These are phyloP conservation scores for Yarrowia sp. DNA, from an alignment of 805 yeast species.

Conservation along the genomic window DNA sequence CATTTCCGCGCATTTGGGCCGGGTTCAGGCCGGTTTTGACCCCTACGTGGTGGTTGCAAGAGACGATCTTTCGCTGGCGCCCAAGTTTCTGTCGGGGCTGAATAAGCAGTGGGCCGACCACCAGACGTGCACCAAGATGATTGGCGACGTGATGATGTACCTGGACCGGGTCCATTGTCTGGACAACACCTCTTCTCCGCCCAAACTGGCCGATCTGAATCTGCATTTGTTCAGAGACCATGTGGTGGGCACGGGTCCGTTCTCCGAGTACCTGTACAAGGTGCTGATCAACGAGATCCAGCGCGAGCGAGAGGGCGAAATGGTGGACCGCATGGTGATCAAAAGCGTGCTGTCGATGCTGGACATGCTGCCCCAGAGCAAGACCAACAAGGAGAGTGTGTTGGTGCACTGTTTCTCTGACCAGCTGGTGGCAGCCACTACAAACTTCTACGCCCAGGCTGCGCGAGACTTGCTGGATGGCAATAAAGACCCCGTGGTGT, in stretches of 20 bases:
- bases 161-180: constrained; percentile 82
- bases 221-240: constrained; percentile 68
- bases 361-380: constrained; percentile 58
- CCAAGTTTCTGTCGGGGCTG: constrained; percentile 50
- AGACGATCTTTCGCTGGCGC: constrained; percentile 13
- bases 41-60: constrained; percentile 4
- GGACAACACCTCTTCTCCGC: constrained; percentile 65
- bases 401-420: constrained; percentile 75
- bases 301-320: constrained; percentile 62
- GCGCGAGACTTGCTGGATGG: constrained; percentile 56
- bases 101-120: constrained; percentile 73
- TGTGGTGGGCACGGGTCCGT: constrained; percentile 59
- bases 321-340: constrained; percentile 64
- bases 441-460: constrained; percentile 59
- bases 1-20: constrained; percentile 54
- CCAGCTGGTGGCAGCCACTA: constrained; percentile 60
- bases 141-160: constrained; percentile 85
- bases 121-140: constrained; percentile 72
- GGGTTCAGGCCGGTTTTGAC: background rate
- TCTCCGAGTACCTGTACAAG: constrained; percentile 60
- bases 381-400: constrained; percentile 58
- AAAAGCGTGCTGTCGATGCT: constrained; percentile 72
- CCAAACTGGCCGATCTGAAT: constrained; percentile 70
- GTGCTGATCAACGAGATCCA: constrained; percentile 63
- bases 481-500: constrained; percentile 59